Base-by-base conservation (phyloP, 331 rosid species). In the Phaseolus coccineus region DNA sequence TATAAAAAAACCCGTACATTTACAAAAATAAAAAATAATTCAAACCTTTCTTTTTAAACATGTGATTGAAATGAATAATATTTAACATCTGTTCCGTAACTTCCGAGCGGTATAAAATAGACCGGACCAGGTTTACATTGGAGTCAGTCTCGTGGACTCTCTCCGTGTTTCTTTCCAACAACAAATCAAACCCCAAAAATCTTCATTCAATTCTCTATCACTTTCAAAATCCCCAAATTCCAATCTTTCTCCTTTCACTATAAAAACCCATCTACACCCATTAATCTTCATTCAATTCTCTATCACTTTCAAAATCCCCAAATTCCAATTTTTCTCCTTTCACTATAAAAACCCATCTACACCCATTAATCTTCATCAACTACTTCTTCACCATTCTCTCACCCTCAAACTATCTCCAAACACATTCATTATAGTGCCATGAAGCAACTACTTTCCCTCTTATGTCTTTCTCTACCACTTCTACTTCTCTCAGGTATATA, bases 401-500 rank as follows among this genome's bases (percentile, higher is more conserved):
- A 30, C 14, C 22, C 22, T 42, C 31, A 4, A 28, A 5, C 39
- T 5, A 5, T 8, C 0, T 4, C 35, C 30, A 19, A 19, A 0
- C 61, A 24, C 14, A 56, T 24, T 9, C 9, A 2, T 57, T 19
- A 19, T 19, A 19, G 22, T 19, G 22, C 22, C 22, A 19, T 19
- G 22, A 19, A 19, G 22, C 69, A 48, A 50, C 63, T 19, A 4
- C 16, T 71, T 53, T 22, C 57, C 48, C 70, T 44, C 40, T 46
- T 46, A 25, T 71, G 53, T 39, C 51, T 69, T 13, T 22, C 50
- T 56, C 65, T 77, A 0, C 2, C 72, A 0, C 10, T 77, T 25
- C 27, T 73, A 6, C 70, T 73, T 39, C 72, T 83, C 69, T 77
- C 86, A 46, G 83, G 86, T 83, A 78, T 7, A 7, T 40, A 35